phyloP scores from a whole-genome alignment of 1,284 basidiomycete species.

The Agaricales sp. region DNA sequence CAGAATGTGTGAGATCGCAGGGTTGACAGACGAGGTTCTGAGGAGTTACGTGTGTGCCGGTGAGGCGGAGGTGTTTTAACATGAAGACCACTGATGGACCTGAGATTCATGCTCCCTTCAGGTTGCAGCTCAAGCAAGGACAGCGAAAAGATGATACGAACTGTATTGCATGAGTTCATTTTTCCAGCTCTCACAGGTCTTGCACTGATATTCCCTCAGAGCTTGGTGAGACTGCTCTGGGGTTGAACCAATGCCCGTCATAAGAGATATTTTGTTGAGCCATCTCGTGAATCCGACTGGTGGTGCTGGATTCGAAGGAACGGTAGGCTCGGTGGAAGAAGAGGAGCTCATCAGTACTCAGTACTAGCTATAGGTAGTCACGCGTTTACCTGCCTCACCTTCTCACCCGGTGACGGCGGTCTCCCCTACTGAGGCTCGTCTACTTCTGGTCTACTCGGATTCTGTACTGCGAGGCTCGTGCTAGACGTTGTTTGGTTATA shows the following conservation, averaged over 20 bases:
- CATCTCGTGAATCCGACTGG: slow-evolving; percentile 40
- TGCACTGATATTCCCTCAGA: slow-evolving; percentile 29
- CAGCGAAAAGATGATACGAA: slow-evolving; percentile 17
- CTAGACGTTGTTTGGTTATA: too few species aligned
- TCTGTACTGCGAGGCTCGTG: too few species aligned
- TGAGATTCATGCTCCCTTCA: slow-evolving; percentile 21
- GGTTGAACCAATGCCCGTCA: slow-evolving; percentile 48
- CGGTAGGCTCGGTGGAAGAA: slow-evolving; percentile 3
- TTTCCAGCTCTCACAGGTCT: slow-evolving; percentile 50
- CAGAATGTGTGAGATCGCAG: slow-evolving; percentile 64
- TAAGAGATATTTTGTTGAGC: slow-evolving; percentile 38
- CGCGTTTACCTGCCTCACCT: too few species aligned
- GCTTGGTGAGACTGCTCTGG: slow-evolving; percentile 37
- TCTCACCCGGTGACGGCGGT: too few species aligned
- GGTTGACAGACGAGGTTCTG: slow-evolving; percentile 76
- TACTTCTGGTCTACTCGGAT: too few species aligned
- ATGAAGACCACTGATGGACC: slow-evolving; percentile 84
- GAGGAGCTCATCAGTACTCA: slow-evolving; percentile 1
- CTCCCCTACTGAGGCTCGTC: too few species aligned
- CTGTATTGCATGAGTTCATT: slow-evolving; percentile 42
- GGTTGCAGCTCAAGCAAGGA: slow-evolving; percentile 3
- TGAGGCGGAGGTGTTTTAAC: slow-evolving; percentile 74
- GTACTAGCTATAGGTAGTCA: too few species aligned
- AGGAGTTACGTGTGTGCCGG: slow-evolving; percentile 56
- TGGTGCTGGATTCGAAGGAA: background rate